phyloP scores from a whole-genome alignment of 2,329 filamentous ascomycete genomes.

The Xylariaceae sp. region DNA sequence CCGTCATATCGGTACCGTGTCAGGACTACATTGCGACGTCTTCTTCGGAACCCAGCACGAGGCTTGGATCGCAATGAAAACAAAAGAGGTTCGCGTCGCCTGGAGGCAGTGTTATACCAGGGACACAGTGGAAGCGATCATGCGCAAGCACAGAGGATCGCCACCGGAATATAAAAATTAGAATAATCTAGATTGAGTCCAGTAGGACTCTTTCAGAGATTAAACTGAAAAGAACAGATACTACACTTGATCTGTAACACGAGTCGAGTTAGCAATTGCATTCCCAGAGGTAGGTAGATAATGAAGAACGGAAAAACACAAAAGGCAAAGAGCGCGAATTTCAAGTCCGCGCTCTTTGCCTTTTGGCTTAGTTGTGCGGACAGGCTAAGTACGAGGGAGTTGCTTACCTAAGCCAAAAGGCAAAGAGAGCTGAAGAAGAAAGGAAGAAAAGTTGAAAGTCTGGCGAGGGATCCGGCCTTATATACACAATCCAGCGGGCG shows the following conservation, averaged over 20 bases:
- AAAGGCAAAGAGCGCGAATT: no score
- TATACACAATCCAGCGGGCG: background rate
- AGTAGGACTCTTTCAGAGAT: slow-evolving; percentile 81
- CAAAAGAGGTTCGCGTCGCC: slow-evolving; percentile 58
- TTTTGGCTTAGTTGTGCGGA: no score
- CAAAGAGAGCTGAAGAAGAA: background rate
- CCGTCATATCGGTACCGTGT: no score
- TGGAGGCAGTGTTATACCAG: slow-evolving; percentile 69
- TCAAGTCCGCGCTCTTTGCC: no score
- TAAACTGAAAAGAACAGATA: slow-evolving; percentile 97
- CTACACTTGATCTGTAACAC: slow-evolving; percentile 80
- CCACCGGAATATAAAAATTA: slow-evolving; percentile 58
- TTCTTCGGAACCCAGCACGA: slow-evolving; percentile 53
- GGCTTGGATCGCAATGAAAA: slow-evolving; percentile 57
- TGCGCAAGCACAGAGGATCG: slow-evolving; percentile 68
- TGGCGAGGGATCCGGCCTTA: background rate
- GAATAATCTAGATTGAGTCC: slow-evolving; percentile 72
- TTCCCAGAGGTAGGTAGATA: no score
- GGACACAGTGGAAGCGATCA: slow-evolving; percentile 62
- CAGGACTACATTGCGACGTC: slow-evolving; percentile 21
- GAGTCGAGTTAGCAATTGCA: no score
- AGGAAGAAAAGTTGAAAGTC: background rate
- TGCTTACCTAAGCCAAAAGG: no score
- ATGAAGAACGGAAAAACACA: slow-evolving; percentile 48
- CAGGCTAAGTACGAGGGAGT: no score